A percentile compares a stretch with the other conserved stretches of the same genome.
Evolutionary conservation across 148 eudicot species (phyloP).

Genomic region (Rhododendron williamsianum): DNA sequence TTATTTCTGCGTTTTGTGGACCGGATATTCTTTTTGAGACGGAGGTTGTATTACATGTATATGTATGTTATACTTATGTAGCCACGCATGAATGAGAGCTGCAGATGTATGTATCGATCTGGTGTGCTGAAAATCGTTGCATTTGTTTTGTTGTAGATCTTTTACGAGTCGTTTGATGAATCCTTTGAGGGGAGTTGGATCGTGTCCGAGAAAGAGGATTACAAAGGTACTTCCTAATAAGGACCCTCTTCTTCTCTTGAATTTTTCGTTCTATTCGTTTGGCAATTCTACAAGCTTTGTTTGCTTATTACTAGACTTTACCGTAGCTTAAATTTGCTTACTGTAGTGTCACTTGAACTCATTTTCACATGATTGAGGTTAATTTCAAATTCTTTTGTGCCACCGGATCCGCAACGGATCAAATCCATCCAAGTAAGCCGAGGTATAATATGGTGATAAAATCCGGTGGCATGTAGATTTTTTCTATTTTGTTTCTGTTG

Average conservation of each 20-base stretch:
- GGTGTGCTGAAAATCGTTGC: slow-evolving; percentile 6
- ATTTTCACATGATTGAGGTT: not conserved
- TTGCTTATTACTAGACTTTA: not conserved
- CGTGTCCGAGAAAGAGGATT: slow-evolving; percentile 73
- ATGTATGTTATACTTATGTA: not conserved
- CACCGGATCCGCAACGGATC: not conserved
- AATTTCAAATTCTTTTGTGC: not conserved
- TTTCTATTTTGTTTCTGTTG: not conserved
- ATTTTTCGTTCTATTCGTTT: not conserved
- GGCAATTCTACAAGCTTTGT: not conserved
- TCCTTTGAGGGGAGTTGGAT: slow-evolving; percentile 84
- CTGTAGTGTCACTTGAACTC: not conserved
- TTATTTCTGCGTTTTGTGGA: too few species aligned
- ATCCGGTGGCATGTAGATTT: not conserved
- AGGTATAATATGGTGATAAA: not conserved
- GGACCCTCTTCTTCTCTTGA: not conserved
- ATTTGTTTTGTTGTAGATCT: slow-evolving; percentile 33
- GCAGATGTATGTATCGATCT: not conserved
- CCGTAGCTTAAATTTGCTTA: not conserved
- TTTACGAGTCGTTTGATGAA: slow-evolving; percentile 77
- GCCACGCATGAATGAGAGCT: not conserved
- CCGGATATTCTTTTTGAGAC: too few species aligned
- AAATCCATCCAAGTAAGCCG: not conserved
- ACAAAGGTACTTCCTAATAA: slow-evolving; percentile 40
- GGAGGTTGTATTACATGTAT: too few species aligned